Percentiles rank a stretch among this genome's conserved stretches.
phyloP scores from a whole-genome alignment of 495 filamentous ascomycete species.

The Patellaria atrata region DNA sequence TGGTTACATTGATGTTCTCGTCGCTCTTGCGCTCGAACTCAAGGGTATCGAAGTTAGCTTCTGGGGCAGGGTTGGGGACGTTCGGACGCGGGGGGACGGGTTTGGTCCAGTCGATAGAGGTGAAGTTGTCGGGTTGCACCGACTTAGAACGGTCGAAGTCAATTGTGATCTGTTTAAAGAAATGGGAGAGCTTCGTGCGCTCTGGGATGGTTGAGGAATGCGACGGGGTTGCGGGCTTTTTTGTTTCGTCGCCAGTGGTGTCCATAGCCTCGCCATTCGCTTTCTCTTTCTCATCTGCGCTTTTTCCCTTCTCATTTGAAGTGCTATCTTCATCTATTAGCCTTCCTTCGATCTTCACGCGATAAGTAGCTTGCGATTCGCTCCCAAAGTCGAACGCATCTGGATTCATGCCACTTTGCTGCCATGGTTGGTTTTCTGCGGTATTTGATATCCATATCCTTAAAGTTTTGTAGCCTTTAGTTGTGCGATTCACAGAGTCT shows the following conservation, averaged over 20 bases:
- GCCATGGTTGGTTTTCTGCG: constrained; percentile 89
- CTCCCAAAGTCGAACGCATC: constrained; percentile 62
- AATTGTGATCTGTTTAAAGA: constrained; percentile 82
- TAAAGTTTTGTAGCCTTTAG: constrained; percentile 63
- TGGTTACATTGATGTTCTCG: constrained; percentile 79
- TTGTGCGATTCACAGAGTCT: constrained; percentile 67
- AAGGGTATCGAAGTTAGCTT: constrained; percentile 74
- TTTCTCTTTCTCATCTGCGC: constrained; percentile 40
- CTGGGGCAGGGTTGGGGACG: constrained; percentile 19
- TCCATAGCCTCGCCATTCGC: constrained; percentile 47
- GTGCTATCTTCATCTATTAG: constrained; percentile 37
- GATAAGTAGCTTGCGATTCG: constrained; percentile 57
- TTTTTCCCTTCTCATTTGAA: constrained; percentile 45
- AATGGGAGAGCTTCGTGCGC: constrained; percentile 56
- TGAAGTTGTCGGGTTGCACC: constrained; percentile 38
- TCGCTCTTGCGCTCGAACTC: constrained; percentile 85
- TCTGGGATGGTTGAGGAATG: constrained; percentile 25
- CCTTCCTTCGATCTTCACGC: constrained; percentile 86
- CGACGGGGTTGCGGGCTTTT: no score
- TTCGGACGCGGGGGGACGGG: constrained; percentile 30
- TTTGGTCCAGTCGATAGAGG: constrained; percentile 61
- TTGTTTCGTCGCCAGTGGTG: constrained; percentile 34
- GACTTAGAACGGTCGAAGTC: constrained; percentile 62
- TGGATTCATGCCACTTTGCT: constrained; percentile 46
- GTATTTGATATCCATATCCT: constrained; percentile 95